These are phyloP conservation scores for Schizophyllum amplum DNA, from an alignment of 1,284 basidiomycete species.

Conservation along the genomic window DNA sequence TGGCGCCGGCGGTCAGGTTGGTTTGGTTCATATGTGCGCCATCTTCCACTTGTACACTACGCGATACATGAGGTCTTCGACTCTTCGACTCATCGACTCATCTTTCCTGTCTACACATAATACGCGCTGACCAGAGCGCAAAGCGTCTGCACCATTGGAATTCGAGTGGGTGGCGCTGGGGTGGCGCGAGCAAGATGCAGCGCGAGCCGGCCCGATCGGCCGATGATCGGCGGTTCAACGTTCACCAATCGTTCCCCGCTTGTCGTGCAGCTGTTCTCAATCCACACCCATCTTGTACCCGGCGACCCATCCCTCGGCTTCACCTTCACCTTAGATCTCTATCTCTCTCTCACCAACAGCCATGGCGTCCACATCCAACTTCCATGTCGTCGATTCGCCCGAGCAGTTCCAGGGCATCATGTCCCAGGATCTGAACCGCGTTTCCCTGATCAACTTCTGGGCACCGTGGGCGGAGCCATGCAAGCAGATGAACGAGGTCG, in stretches of 20 bases:
- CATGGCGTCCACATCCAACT: constrained; percentile 31
- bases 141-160: neutral
- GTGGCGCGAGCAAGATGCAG: neutral
- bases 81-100: too few species aligned
- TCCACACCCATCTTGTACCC: neutral
- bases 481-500: constrained; percentile 76
- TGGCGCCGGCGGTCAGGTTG: neutral
- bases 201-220: neutral
- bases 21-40: neutral
- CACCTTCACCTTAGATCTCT: neutral
- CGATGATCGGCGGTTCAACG: neutral
- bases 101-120: too few species aligned
- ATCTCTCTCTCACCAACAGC: constrained; percentile 5
- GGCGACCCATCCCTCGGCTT: neutral
- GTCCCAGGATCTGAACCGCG: constrained; percentile 64
- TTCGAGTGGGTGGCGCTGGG: neutral
- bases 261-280: neutral
- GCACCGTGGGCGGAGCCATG: constrained; percentile 90
- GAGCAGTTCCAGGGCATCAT: constrained; percentile 72
- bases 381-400: constrained; percentile 51
- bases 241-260: neutral
- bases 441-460: constrained; percentile 90
- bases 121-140: too few species aligned
- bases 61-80: neutral
- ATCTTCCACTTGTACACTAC: neutral